These are phyloP conservation scores for Yamadazyma insecticola DNA, from an alignment of 805 yeast species.

Conservation along the genomic window DNA sequence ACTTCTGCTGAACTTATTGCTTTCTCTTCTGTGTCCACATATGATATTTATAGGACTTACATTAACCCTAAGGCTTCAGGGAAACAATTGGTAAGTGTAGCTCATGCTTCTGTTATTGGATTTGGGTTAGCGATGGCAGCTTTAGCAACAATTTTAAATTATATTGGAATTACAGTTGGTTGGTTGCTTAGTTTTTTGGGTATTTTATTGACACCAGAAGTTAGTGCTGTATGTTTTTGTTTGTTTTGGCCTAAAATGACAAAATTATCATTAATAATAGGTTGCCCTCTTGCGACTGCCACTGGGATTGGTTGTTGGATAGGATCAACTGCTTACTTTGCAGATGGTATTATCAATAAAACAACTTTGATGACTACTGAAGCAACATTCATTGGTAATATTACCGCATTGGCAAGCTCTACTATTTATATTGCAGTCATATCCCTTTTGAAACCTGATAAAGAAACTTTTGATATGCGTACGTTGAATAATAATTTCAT, in stretches of 20 bases:
- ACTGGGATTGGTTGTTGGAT: constrained; percentile 36
- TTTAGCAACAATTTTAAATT: constrained; percentile 12
- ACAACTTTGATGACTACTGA: constrained; percentile 27
- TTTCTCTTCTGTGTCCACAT: constrained; percentile 28
- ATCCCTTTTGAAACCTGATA: constrained; percentile 7
- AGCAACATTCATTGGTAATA: constrained; percentile 41
- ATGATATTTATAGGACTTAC: constrained; percentile 22
- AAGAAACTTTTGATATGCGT: constrained; percentile 7
- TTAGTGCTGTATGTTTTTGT: constrained; percentile 17
- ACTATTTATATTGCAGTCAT: constrained; percentile 17
- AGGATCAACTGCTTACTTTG: constrained; percentile 26
- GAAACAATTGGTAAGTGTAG: constrained; percentile 18
- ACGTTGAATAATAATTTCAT: constrained; percentile 4
- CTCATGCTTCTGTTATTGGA: constrained; percentile 16
- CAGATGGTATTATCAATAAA: constrained; percentile 32
- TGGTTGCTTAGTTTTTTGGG: constrained; percentile 34
- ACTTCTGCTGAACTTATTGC: constrained; percentile 40
- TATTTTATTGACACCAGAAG: constrained; percentile 22
- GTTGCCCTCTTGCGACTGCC: constrained; percentile 32
- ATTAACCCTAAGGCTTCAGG: constrained; percentile 19
- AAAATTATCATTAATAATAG: constrained; percentile 32
- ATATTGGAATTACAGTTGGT: constrained; percentile 25
- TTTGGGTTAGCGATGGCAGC: constrained; percentile 18
- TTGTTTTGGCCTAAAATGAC: constrained; percentile 30
- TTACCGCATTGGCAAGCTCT: constrained; percentile 32